phyloP scores from a whole-genome alignment of 2,329 filamentous ascomycete genomes.

The Bimuria novae-zelandiae region DNA sequence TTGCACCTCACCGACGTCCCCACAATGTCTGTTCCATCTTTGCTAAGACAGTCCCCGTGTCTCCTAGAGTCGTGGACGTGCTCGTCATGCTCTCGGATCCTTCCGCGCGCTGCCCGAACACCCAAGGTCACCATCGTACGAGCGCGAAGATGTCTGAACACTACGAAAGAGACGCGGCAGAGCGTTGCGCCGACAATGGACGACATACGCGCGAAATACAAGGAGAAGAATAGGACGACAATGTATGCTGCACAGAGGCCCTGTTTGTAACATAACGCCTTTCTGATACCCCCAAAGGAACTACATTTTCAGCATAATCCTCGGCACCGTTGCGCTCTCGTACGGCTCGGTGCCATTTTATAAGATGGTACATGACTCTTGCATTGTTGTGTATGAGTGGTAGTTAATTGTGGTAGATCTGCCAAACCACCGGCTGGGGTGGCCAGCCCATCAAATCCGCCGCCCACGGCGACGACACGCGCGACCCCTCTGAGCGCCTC shows the following conservation, averaged over 20 bases:
- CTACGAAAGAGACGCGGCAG: slow-evolving; percentile 35
- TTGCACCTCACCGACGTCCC: slow-evolving; percentile 9
- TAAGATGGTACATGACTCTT: slow-evolving; percentile 71
- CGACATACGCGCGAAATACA: slow-evolving; percentile 66
- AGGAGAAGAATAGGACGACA: slow-evolving; percentile 69
- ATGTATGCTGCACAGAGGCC: slow-evolving; percentile 53
- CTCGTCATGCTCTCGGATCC: slow-evolving; percentile 40
- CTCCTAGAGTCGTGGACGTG: slow-evolving; percentile 44
- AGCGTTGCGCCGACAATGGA: slow-evolving; percentile 62
- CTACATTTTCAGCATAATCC: slow-evolving; percentile 76
- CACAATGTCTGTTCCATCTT: slow-evolving; percentile 35
- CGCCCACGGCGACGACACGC: slow-evolving; percentile 61
- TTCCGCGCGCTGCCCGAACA: slow-evolving; percentile 20
- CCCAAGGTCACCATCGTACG: slow-evolving; percentile 23
- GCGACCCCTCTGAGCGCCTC: slow-evolving; percentile 75
- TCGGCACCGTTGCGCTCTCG: slow-evolving; percentile 78
- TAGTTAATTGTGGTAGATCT: slow-evolving; percentile 62
- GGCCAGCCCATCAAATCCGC: slow-evolving; percentile 87
- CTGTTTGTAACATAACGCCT: not conserved
- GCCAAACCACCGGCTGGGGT: slow-evolving; percentile 86
- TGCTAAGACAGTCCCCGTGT: slow-evolving; percentile 24
- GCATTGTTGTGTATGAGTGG: not conserved
- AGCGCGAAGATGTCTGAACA: slow-evolving; percentile 39
- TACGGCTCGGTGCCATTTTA: slow-evolving; percentile 87
- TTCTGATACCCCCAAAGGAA: slow-evolving; percentile 54